Evolutionary conservation across 202 grass and related monocot genomes (phyloP).

Genomic region (Eragrostis tef): DNA sequence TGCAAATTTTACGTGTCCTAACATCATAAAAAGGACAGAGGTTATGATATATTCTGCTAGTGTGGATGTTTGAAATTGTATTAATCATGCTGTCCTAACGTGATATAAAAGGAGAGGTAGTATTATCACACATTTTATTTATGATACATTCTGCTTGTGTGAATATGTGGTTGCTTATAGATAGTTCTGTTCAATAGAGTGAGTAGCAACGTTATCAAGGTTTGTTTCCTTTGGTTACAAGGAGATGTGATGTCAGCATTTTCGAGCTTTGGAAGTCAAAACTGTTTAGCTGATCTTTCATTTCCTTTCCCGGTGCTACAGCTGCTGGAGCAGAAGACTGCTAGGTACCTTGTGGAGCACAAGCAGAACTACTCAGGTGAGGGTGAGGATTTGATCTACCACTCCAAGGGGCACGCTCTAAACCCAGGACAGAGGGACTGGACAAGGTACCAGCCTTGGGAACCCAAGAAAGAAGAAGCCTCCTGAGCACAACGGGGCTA

Average conservation of each 20-base stretch:
- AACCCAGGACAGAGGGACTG: slow-evolving; percentile 82
- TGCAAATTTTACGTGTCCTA: too few species aligned
- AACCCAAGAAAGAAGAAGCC: slow-evolving; percentile 65
- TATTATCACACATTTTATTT: background rate
- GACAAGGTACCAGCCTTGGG: slow-evolving; percentile 90
- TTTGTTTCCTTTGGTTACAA: background rate
- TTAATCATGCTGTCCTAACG: too few species aligned
- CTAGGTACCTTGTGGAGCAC: slow-evolving; percentile 72
- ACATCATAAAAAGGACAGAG: too few species aligned
- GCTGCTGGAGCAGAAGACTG: slow-evolving; percentile 75
- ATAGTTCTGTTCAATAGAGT: background rate
- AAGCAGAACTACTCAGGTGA: slow-evolving; percentile 85
- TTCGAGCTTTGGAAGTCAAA: background rate
- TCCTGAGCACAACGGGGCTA: background rate
- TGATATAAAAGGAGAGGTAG: too few species aligned
- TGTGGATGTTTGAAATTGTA: background rate
- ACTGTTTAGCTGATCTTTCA: background rate
- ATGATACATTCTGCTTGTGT: background rate
- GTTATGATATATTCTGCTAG: background rate
- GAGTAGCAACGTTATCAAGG: background rate
- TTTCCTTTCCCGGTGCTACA: background rate
- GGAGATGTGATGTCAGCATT: background rate
- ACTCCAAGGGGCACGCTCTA: slow-evolving; percentile 90
- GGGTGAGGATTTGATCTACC: slow-evolving; percentile 88
- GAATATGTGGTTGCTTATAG: background rate